Evolutionary conservation across 176 grass and related monocot genomes (phyloP), one percentile per base, ranked within the genome.

Genomic region (Lolium rigidum): DNA sequence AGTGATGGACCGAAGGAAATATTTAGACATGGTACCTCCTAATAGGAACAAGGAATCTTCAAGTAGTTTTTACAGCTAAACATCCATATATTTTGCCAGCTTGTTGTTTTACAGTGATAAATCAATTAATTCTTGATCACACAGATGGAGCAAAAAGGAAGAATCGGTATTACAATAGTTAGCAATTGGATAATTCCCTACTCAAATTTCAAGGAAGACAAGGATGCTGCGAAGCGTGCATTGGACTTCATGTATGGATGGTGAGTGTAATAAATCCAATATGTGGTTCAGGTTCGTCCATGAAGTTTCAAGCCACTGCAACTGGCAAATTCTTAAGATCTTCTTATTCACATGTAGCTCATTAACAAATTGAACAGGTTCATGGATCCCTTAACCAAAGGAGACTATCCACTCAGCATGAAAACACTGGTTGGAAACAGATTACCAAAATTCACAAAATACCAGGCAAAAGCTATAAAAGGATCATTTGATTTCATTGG

Each of bases 181-280:
- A 81, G 87, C 64, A 84, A 94, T 85, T 95, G 97, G 94, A 91
- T 94, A 17, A 80, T 92, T 74, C 92, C 94, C 16, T 94, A 94
- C 82, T 82, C 92, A 51, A 80, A 91, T 54, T 98, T 86, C 1
- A 86, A 91, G 70, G 37, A 78, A 35, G 86, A 98, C 77, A 91
- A 84, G 35, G 90, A 92, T 83, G 88, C 97, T 67, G 58, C 88
- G 15, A 74, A 87, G 15, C 85, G 96, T 46, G 93, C 86, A 47
- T 70, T 98, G 59, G 88, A 95, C 68, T 98, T 98, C 87, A 95
- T 98, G 93, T 91, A 89, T 92, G 96, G 93, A 76, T 95, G 96
- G 96, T 98, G 75, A 95, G 93, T 91, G 78, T 1, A 76, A 54
- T 43, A 74, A 78, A 70, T 75, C 44, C 10, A 51, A 41, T 14